A percentile compares a stretch with the other conserved stretches of the same genome.
Evolutionary conservation across 257 asterid genomes (phyloP).

Genomic region (Nemophila menziesii): DNA sequence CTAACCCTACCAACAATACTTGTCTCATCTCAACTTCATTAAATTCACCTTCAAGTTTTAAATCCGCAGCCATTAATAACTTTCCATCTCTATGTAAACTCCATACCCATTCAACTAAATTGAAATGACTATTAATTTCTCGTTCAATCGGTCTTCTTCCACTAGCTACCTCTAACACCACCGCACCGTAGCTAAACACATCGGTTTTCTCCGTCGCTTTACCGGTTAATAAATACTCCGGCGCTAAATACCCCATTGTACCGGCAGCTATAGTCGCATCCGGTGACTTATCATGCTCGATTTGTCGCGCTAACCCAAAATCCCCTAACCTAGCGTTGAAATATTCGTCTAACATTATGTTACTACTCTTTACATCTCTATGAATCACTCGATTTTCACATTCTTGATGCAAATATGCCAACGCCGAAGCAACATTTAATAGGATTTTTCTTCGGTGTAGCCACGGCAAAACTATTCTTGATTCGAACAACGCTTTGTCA

Average conservation of each 20-base stretch:
- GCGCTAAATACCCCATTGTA: conserved; percentile 84
- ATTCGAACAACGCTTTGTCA: conserved; percentile 60
- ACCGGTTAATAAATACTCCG: conserved; percentile 65
- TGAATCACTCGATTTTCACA: conserved; percentile 76
- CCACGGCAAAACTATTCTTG: conserved; percentile 52
- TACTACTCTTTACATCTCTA: conserved; percentile 63
- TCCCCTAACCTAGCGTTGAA: conserved; percentile 74
- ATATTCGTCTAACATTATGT: conserved; percentile 72
- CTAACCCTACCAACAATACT: conserved; percentile 48
- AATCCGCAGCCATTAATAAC: conserved; percentile 42
- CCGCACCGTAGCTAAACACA: conserved; percentile 70
- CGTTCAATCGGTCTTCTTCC: conserved; percentile 71
- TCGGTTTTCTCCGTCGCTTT: conserved; percentile 73
- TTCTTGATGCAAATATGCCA: conserved; percentile 69
- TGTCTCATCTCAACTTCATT: conserved; percentile 49
- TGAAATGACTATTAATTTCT: conserved; percentile 35
- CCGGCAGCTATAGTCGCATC: conserved; percentile 80
- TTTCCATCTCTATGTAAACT: conserved; percentile 53
- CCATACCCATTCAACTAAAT: conserved; percentile 87
- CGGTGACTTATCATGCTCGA: conserved; percentile 69
- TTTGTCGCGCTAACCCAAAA: conserved; percentile 62
- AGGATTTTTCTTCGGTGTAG: conserved; percentile 40
- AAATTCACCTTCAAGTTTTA: conserved; percentile 37
- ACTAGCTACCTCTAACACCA: conserved; percentile 68
- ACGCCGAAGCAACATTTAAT: conserved; percentile 66